Evolutionary conservation across 2,329 filamentous ascomycete genomes (phyloP).

Genomic region (Blastomyces emzantsi): DNA sequence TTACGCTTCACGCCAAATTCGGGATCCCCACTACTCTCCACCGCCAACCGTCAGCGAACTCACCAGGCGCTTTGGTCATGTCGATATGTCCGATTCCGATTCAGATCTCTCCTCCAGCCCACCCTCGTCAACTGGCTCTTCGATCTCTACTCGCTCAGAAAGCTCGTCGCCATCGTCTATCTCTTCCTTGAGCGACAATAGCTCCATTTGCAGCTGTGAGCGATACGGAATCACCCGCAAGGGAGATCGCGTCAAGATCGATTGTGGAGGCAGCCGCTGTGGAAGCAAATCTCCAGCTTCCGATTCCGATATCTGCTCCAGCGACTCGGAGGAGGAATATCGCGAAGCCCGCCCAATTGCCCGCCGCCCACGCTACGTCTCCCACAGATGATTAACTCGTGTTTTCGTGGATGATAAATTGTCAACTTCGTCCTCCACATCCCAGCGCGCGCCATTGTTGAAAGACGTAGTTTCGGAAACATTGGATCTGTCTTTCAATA

Average conservation of each 20-base stretch:
- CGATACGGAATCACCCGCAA: slow-evolving; percentile 93
- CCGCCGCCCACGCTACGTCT: background rate
- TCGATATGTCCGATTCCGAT: slow-evolving; percentile 61
- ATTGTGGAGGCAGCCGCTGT: slow-evolving; percentile 85
- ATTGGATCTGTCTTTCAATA: background rate
- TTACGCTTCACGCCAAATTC: slow-evolving; percentile 77
- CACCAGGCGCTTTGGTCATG: slow-evolving; percentile 62
- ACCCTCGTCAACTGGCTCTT: slow-evolving; percentile 54
- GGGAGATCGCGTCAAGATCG: slow-evolving; percentile 88
- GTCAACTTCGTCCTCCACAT: background rate
- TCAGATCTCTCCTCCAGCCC: slow-evolving; percentile 66
- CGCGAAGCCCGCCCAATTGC: background rate
- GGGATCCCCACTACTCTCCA: slow-evolving; percentile 68
- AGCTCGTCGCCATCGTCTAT: slow-evolving; percentile 44
- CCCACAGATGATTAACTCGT: background rate
- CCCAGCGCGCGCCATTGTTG: background rate
- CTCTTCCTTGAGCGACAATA: slow-evolving; percentile 58
- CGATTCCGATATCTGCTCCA: background rate
- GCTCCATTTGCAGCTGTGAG: slow-evolving; percentile 74
- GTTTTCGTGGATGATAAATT: background rate
- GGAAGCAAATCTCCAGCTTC: slow-evolving; percentile 46
- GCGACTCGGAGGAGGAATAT: slow-evolving; percentile 10
- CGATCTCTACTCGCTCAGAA: slow-evolving; percentile 67
- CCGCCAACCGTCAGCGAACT: slow-evolving; percentile 69
- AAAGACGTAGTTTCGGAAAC: background rate